These are phyloP conservation scores for Pleurotus sapidus DNA, from an alignment of 768 basidiomycete species.

Conservation along the genomic window DNA sequence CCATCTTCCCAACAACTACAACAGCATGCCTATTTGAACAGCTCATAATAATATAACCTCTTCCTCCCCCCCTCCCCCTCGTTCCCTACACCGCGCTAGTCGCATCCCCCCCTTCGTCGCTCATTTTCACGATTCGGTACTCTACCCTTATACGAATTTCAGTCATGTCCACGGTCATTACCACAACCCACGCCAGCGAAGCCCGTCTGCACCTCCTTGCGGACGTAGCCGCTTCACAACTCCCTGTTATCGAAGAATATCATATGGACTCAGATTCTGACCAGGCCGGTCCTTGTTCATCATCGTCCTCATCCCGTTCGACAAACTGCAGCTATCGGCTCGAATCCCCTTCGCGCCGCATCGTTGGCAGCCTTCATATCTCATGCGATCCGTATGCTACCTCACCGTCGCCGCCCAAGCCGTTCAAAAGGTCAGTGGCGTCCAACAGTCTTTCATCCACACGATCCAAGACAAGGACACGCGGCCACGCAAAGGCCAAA, in stretches of 20 bases:
- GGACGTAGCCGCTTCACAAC: conserved; percentile 5
- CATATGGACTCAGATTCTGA: not conserved
- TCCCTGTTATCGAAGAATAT: not conserved
- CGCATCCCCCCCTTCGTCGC: not conserved
- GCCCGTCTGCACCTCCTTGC: conserved; percentile 5
- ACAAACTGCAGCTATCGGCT: not conserved
- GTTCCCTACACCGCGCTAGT: conserved; percentile 5
- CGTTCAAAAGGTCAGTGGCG: conserved; percentile 5
- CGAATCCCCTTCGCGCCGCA: not conserved
- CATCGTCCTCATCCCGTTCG: not conserved
- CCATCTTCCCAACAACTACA: conserved; percentile 3
- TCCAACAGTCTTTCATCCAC: not conserved
- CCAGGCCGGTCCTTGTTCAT: not conserved
- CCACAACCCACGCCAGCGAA: not conserved
- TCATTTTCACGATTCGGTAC: not conserved
- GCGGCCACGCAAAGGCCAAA: conserved; percentile 1
- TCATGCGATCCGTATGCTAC: conserved; percentile 5
- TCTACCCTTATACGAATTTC: not conserved
- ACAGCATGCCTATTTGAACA: conserved; percentile 1
- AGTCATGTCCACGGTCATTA: conserved; percentile 5
- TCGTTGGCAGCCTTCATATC: conserved; percentile 3
- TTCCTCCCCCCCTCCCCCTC: conserved; percentile 1
- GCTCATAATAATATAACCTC: not conserved
- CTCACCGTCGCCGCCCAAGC: conserved; percentile 3
- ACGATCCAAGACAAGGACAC: not conserved